Conservation (phyloP, 2,329 filamentous ascomycete species). For the Xylariaceae sp. region DNA sequence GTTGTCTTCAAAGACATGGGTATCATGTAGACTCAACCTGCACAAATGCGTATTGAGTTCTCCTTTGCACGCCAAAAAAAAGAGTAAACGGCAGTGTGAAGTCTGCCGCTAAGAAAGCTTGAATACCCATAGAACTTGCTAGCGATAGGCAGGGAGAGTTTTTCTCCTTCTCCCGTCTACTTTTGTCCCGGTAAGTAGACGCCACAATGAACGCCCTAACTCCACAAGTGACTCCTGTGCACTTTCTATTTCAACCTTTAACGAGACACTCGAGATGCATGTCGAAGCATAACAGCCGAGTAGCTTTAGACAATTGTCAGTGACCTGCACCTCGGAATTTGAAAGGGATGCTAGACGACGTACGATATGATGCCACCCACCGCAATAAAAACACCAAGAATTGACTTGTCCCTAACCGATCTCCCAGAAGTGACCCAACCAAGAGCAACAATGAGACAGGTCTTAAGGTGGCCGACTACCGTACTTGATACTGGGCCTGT, state of each 20-base stretch:
- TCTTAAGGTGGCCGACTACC: conserved; percentile 71
- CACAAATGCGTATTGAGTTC: neutral
- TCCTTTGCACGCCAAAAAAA: no score
- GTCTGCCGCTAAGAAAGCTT: neutral
- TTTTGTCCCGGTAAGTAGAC: neutral
- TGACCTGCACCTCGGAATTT: neutral
- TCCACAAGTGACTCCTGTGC: conserved; percentile 11
- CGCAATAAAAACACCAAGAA: conserved; percentile 62
- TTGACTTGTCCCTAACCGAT: conserved; percentile 61
- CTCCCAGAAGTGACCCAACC: conserved; percentile 65
- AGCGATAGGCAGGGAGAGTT: neutral
- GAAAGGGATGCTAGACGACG: conserved; percentile 38
- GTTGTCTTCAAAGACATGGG: conserved; percentile 4
- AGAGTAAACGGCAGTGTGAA: no score
- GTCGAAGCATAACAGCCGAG: conserved; percentile 55
- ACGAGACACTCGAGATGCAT: conserved; percentile 43
- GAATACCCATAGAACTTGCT: neutral
- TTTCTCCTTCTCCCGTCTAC: neutral
- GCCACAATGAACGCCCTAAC: conserved; percentile 15
- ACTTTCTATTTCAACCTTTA: conserved; percentile 11
- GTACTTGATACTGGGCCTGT: conserved; percentile 70
- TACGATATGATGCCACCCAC: conserved; percentile 64
- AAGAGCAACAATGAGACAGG: conserved; percentile 68
- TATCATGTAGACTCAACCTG: conserved; percentile 1
- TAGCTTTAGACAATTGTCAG: conserved; percentile 47